These are phyloP conservation scores for Myxozyma geophila DNA, from an alignment of 805 yeast species.

Conservation along the genomic window DNA sequence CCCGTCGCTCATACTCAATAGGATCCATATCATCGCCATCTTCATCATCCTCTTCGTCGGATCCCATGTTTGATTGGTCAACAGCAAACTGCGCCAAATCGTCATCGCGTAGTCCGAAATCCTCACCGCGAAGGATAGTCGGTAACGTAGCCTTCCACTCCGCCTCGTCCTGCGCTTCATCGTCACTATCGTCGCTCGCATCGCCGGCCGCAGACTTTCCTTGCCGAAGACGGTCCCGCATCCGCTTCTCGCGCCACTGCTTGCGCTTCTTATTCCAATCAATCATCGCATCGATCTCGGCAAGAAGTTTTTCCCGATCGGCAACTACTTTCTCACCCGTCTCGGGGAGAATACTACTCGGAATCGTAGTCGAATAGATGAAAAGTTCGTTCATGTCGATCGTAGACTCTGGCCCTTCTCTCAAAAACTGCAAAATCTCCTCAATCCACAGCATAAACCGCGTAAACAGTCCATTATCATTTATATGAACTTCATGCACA, in stretches of 20 bases:
- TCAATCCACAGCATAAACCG: conserved; percentile 77
- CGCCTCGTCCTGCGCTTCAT: conserved; percentile 44
- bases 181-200: conserved; percentile 38
- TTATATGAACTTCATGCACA: conserved; percentile 77
- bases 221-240: conserved; percentile 32
- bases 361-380: conserved; percentile 12
- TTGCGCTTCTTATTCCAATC: conserved; percentile 47
- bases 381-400: conserved; percentile 39
- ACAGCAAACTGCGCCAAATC: conserved; percentile 52
- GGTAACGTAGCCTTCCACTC: conserved; percentile 54
- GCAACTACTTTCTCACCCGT: conserved; percentile 31
- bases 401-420: conserved; percentile 51
- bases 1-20: conserved; percentile 40
- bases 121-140: conserved; percentile 50
- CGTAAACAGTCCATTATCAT: conserved; percentile 75
- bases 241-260: conserved; percentile 40
- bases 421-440: conserved; percentile 63
- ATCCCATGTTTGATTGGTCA: conserved; percentile 42
- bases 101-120: conserved; percentile 56
- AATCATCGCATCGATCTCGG: conserved; percentile 51
- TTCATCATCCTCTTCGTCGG: conserved; percentile 45
- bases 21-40: conserved; percentile 43
- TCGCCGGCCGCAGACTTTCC: conserved; percentile 35
- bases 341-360: conserved; percentile 13
- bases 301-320: conserved; percentile 43